Conservation (phyloP, 2,329 filamentous ascomycete species). For the Penicillium sp. region DNA sequence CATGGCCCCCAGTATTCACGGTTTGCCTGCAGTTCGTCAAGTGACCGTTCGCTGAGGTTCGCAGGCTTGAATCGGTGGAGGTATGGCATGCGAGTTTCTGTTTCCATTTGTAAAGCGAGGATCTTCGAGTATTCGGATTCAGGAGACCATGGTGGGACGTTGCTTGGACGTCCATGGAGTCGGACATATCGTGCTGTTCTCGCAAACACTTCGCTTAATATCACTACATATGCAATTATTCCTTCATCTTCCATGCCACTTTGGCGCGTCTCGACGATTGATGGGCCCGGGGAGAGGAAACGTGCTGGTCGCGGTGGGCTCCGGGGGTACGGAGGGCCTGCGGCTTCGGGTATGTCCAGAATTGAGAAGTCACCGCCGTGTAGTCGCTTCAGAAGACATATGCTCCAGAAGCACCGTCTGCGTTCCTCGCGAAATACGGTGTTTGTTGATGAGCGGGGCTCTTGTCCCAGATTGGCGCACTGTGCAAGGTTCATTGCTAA, state of each 20-base stretch:
- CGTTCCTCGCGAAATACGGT: constrained; percentile 31
- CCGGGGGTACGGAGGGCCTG: constrained; percentile 40
- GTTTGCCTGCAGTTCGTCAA: constrained; percentile 44
- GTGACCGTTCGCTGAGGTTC: constrained; percentile 44
- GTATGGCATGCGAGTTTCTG: constrained; percentile 51
- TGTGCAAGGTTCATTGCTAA: constrained; percentile 47
- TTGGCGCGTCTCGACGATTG: constrained; percentile 21
- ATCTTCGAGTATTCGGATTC: constrained; percentile 54
- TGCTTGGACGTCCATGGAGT: constrained; percentile 43
- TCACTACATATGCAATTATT: constrained; percentile 47
- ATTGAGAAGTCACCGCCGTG: constrained; percentile 44
- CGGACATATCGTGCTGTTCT: constrained; percentile 49
- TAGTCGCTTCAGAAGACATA: constrained; percentile 44
- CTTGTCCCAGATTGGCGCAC: constrained; percentile 44
- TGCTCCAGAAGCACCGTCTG: constrained; percentile 43
- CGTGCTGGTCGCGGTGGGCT: constrained; percentile 32
- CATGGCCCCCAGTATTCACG: constrained; percentile 54
- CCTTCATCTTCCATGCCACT: constrained; percentile 38
- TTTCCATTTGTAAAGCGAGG: constrained; percentile 50
- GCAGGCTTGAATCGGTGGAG: constrained; percentile 51
- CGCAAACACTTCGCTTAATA: constrained; percentile 49
- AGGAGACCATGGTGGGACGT: constrained; percentile 48
- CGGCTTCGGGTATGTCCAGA: constrained; percentile 36
- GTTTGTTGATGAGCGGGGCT: constrained; percentile 25
- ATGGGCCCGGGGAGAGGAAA: constrained; percentile 21